A percentile compares a stretch with the other conserved stretches of the same genome.
phyloP scores from a whole-genome alignment of 2,329 filamentous ascomycete genomes.

The Diplodia mutila region DNA sequence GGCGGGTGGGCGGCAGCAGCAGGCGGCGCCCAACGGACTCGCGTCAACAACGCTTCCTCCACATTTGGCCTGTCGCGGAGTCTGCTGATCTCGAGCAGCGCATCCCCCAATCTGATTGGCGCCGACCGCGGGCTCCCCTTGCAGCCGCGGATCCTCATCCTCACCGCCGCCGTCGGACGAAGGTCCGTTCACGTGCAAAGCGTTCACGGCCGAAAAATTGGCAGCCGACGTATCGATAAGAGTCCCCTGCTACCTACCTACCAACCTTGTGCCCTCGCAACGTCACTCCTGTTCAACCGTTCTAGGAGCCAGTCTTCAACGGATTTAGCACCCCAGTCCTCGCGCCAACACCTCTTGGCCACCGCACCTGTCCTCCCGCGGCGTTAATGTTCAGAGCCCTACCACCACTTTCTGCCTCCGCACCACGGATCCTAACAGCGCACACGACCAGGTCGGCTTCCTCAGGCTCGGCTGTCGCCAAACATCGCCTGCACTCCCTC shows the following conservation, averaged over 20 bases:
- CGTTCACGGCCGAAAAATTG: conserved; percentile 21
- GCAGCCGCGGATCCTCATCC: conserved; percentile 6
- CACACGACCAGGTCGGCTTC: conserved; percentile 9
- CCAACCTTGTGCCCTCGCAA: conserved; percentile 1
- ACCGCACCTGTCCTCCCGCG: not conserved
- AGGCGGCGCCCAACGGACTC: not conserved
- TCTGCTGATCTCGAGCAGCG: conserved; percentile 6
- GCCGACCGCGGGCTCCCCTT: not conserved
- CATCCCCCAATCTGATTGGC: conserved; percentile 21
- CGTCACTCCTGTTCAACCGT: conserved; percentile 24
- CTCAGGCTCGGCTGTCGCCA: conserved; percentile 22
- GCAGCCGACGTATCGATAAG: conserved; percentile 20
- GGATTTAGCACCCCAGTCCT: conserved; percentile 13
- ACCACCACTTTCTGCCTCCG: conserved; percentile 28
- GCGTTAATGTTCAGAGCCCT: conserved; percentile 28
- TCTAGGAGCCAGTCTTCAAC: conserved; percentile 12
- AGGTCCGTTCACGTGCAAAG: conserved; percentile 16
- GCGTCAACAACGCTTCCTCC: not conserved
- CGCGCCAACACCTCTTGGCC: conserved; percentile 1
- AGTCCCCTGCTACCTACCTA: not conserved
- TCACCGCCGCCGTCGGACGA: conserved; percentile 20
- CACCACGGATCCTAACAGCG: conserved; percentile 26
- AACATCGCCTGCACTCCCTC: conserved; percentile 9
- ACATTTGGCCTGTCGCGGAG: conserved; percentile 1
- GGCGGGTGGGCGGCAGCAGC: not conserved